These are phyloP conservation scores for Miamiensis avidus DNA, from an alignment of 169 alveolate species.

Conservation along the genomic window DNA sequence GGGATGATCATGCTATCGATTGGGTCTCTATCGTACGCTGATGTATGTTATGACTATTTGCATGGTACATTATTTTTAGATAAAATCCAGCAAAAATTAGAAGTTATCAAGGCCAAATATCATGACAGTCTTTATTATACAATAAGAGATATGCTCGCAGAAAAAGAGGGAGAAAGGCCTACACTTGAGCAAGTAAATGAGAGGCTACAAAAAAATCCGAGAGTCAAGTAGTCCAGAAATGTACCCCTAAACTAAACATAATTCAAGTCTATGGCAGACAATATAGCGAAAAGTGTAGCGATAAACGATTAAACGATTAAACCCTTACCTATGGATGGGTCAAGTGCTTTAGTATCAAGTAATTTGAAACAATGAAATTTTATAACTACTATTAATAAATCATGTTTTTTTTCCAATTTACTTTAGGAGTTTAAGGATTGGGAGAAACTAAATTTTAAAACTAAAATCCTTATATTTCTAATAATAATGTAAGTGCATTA, in stretches of 20 bases:
- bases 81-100: constrained; percentile 10
- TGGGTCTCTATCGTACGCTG: constrained; percentile 1
- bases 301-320: neutral
- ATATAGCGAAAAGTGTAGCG: neutral
- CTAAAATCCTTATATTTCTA: too few species aligned
- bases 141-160: constrained; percentile 2
- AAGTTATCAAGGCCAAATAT: constrained; percentile 6
- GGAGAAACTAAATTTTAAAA: neutral
- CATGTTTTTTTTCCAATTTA: neutral
- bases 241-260: neutral
- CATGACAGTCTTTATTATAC: constrained; percentile 19
- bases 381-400: too few species aligned
- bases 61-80: constrained; percentile 7
- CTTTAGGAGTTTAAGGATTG: neutral
- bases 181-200: neutral
- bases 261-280: neutral
- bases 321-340: neutral
- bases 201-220: constrained; percentile 7
- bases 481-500: too few species aligned
- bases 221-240: neutral
- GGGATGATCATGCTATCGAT: constrained; percentile 16
- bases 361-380: too few species aligned
- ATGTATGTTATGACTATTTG: constrained; percentile 8
- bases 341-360: neutral
- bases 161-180: constrained; percentile 20